Percentiles rank a stretch among this genome's conserved stretches.
These are phyloP conservation scores for Neurospora tetrasperma DNA, from an alignment of 495 filamentous ascomycete species.

Conservation along the genomic window DNA sequence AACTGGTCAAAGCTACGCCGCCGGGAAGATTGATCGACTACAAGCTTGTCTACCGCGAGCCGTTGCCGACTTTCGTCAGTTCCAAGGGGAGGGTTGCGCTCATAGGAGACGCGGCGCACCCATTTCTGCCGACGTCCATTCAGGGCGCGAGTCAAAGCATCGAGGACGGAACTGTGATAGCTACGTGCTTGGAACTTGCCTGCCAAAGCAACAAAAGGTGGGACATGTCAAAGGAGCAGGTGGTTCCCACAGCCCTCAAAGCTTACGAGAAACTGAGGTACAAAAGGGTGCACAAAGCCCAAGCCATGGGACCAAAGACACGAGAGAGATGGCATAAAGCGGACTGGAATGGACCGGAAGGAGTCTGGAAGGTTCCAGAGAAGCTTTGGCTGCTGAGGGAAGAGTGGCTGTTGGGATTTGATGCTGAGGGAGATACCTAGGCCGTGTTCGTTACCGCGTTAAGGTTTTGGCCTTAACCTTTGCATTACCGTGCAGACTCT, in stretches of 20 bases:
- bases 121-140: slow-evolving; percentile 62
- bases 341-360: slow-evolving; percentile 32
- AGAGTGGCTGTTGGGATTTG: slow-evolving; percentile 51
- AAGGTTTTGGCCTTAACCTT: too few species aligned
- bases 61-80: slow-evolving; percentile 54
- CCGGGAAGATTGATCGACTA: slow-evolving; percentile 51
- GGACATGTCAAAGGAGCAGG: not conserved
- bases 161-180: slow-evolving; percentile 60
- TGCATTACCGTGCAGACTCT: too few species aligned
- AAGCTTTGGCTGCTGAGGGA: slow-evolving; percentile 44
- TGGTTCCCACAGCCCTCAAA: slow-evolving; percentile 32
- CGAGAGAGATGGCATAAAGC: slow-evolving; percentile 53
- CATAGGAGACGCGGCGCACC: slow-evolving; percentile 63
- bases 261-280: slow-evolving; percentile 43
- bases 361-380: slow-evolving; percentile 48
- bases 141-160: slow-evolving; percentile 63
- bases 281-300: slow-evolving; percentile 43
- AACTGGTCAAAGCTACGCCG: slow-evolving; percentile 50
- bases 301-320: slow-evolving; percentile 49
- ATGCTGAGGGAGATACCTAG: slow-evolving; percentile 47
- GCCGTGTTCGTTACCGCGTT: too few species aligned
- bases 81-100: slow-evolving; percentile 47
- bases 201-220: slow-evolving; percentile 14
- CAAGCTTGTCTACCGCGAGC: slow-evolving; percentile 64
- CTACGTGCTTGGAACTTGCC: slow-evolving; percentile 45